Evolutionary conservation across 306 rosid species (phyloP).

Genomic region (Rosa rugosa): DNA sequence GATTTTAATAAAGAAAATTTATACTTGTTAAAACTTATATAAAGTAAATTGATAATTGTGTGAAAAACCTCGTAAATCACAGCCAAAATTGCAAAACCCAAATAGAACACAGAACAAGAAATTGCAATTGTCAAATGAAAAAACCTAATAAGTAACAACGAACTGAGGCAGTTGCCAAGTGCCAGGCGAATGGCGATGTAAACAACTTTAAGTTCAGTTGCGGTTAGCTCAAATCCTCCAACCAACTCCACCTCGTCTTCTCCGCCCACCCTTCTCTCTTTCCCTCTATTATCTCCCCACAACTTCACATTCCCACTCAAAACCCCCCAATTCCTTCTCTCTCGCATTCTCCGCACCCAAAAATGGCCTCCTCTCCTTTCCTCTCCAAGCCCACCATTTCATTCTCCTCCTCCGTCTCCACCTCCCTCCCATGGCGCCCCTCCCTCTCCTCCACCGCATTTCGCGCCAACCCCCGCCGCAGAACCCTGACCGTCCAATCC

Average conservation of each 20-base stretch:
- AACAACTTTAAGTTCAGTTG: constrained; percentile 25
- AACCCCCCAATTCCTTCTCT: not conserved
- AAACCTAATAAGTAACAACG: not conserved
- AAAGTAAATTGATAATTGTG: no score
- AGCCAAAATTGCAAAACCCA: no score
- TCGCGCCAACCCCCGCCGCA: constrained; percentile 41
- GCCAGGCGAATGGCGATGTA: constrained; percentile 40
- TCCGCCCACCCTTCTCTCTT: constrained; percentile 29
- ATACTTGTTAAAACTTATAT: no score
- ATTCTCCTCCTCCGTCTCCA: constrained; percentile 58
- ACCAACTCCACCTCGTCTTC: constrained; percentile 56
- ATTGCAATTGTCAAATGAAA: not conserved
- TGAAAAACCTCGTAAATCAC: no score
- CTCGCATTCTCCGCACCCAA: constrained; percentile 10
- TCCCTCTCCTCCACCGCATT: constrained; percentile 27
- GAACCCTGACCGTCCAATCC: constrained; percentile 46
- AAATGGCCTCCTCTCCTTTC: constrained; percentile 40
- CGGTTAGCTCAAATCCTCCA: constrained; percentile 34
- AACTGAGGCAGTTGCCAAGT: not conserved
- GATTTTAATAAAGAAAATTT: no score
- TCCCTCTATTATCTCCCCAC: not conserved
- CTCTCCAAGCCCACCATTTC: constrained; percentile 46
- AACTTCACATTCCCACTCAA: not conserved
- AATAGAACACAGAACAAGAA: not conserved
- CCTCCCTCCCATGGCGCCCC: constrained; percentile 43